Percentiles rank a stretch among this genome's conserved stretches.
Evolutionary conservation across 169 alveolate species (phyloP).

Genomic region (Fabrea salina): DNA sequence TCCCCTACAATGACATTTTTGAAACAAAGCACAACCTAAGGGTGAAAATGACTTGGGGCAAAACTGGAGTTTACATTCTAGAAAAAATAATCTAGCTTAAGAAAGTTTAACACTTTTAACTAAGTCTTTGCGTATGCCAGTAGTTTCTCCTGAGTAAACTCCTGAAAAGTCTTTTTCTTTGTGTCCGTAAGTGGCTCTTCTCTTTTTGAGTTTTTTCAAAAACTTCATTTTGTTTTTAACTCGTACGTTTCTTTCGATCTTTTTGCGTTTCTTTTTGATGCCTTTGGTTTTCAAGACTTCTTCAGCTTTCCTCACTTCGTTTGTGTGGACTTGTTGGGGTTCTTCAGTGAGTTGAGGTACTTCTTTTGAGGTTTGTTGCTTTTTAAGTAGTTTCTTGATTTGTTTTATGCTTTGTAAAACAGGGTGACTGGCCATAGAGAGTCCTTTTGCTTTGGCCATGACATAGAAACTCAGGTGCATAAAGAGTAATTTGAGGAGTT

Average conservation of each 20-base stretch:
- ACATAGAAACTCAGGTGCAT: constrained; percentile 2
- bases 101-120: constrained; percentile 15
- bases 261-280: background rate
- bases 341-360: background rate
- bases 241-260: constrained; percentile 20
- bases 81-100: constrained; percentile 1
- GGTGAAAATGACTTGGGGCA: constrained; percentile 62
- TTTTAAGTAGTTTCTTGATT: background rate
- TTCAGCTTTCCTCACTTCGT: background rate
- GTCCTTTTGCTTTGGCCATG: constrained; percentile 12
- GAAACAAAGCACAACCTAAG: constrained; percentile 3
- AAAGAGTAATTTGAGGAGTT: background rate
- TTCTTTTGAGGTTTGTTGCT: background rate
- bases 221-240: constrained; percentile 25
- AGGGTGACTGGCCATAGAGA: background rate
- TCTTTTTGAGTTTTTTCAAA: constrained; percentile 3
- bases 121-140: constrained; percentile 13
- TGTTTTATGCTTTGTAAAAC: background rate
- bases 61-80: constrained; percentile 25
- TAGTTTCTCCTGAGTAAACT: background rate
- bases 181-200: background rate
- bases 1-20: constrained; percentile 34
- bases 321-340: background rate
- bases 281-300: constrained; percentile 12
- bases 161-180: background rate